These are phyloP conservation scores for Thermochaetoides dissita DNA, from an alignment of 2,329 filamentous ascomycete genomes.

Conservation along the genomic window DNA sequence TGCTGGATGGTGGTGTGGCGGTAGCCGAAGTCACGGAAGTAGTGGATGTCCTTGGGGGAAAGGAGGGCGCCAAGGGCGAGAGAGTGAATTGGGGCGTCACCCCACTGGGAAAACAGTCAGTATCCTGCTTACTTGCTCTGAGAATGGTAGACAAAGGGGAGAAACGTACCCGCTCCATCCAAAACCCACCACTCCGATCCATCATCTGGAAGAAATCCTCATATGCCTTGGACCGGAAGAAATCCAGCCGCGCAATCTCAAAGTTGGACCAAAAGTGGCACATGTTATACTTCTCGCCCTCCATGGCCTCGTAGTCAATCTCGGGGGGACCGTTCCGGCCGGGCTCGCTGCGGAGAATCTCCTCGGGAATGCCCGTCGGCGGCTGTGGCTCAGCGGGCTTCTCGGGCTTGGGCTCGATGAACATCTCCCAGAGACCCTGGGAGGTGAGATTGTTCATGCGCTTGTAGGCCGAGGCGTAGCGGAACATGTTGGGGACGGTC, in stretches of 20 bases:
- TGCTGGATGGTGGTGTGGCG: conserved; percentile 98
- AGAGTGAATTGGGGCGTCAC: conserved; percentile 95
- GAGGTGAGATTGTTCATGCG: conserved; percentile 80
- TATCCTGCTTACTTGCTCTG: not conserved
- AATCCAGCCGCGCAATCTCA: conserved; percentile 86
- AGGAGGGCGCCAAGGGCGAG: conserved; percentile 84
- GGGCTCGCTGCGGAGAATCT: conserved; percentile 65
- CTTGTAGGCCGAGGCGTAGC: conserved; percentile 97
- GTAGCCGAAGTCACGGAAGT: conserved; percentile 98
- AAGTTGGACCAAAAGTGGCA: conserved; percentile 99
- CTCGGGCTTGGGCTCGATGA: conserved; percentile 64
- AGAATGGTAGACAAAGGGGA: too few relatives aligned
- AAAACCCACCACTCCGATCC: conserved; percentile 95
- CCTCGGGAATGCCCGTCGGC: conserved; percentile 62
- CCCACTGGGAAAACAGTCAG: conserved; percentile 51
- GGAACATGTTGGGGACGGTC: conserved; percentile 96
- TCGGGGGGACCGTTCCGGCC: conserved; percentile 55
- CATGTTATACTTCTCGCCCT: conserved; percentile 98
- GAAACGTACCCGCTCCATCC: conserved; percentile 77
- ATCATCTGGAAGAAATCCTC: conserved; percentile 98
- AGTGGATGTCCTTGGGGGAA: conserved; percentile 73
- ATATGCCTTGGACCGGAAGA: conserved; percentile 95
- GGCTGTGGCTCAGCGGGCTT: conserved; percentile 43
- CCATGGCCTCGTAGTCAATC: conserved; percentile 86
- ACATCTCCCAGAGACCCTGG: conserved; percentile 97